These are phyloP conservation scores for Botrytis deweyae DNA, from an alignment of 2,329 filamentous ascomycete species.

Conservation along the genomic window DNA sequence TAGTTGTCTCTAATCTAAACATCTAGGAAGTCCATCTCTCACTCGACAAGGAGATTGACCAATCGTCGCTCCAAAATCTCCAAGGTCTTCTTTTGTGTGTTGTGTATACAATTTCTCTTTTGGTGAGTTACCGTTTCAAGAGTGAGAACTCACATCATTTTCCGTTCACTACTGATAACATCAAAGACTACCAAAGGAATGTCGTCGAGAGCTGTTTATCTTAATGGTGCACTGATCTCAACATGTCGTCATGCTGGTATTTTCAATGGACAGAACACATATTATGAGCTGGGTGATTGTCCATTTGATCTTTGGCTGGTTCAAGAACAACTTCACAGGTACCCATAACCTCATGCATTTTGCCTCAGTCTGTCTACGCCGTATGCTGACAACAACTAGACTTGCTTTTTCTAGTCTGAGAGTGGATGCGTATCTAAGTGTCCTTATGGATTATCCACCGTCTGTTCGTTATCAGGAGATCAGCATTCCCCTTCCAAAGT, in stretches of 20 bases:
- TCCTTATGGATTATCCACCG: slow-evolving; percentile 10
- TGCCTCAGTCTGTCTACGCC: no score
- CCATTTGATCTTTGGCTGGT: slow-evolving; percentile 13
- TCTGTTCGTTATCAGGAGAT: slow-evolving; percentile 18
- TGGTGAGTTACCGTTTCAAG: background rate
- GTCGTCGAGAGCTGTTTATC: slow-evolving; percentile 9
- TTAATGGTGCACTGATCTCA: slow-evolving; percentile 8
- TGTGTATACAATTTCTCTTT: slow-evolving; percentile 7
- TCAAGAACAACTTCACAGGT: slow-evolving; percentile 16
- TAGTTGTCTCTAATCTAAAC: background rate
- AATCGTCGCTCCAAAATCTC: slow-evolving; percentile 9
- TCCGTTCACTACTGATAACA: background rate
- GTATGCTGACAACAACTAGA: background rate
- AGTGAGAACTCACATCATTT: no score
- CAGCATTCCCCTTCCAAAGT: slow-evolving; percentile 17
- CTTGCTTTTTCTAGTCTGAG: background rate
- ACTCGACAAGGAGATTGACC: slow-evolving; percentile 3
- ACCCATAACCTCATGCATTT: background rate
- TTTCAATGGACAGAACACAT: slow-evolving; percentile 16
- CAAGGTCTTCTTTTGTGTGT: slow-evolving; percentile 12
- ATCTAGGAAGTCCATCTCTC: slow-evolving; percentile 3
- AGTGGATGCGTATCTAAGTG: slow-evolving; percentile 16
- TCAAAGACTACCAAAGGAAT: background rate
- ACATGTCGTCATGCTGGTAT: slow-evolving; percentile 13
- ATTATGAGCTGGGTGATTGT: slow-evolving; percentile 16